Base-by-base conservation (phyloP, 2,329 filamentous ascomycete species). In the Ophiostoma angusticollis region DNA sequence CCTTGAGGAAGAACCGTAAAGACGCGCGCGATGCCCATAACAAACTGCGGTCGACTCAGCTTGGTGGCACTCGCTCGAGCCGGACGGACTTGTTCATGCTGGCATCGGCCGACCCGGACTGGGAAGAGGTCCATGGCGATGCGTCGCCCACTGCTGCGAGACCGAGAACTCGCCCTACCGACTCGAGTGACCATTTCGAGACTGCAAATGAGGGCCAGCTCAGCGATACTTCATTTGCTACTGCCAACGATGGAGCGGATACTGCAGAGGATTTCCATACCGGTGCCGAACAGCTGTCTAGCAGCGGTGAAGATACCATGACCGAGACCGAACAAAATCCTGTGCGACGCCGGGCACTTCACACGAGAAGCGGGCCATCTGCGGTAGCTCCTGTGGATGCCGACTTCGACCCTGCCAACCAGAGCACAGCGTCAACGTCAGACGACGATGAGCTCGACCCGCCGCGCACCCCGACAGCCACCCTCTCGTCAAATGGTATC, bases 201-300 rank as follows among this genome's bases (percentile, higher is more conserved):
- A 89, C 83, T 6, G 82, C 84, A 27, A 84, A 84, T 44, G 86
- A 94, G 53, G 74, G 72, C 1, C 41, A 39, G 14, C 8, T 41
- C 3, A 75, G 68, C 47, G 75, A 80, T 45, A 73, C 70, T 16
- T 72, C 70, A 8, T 78, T 78, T 45, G 73, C 77, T 52, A 78
- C 74, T 2, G 74, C 74, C 18, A 84, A 93, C 52, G 89, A 95
- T 58, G 76, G 77, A 21, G 73, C 67, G 11, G 94, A 85, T 0
- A 87, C 93, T 60, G 93, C 86, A 9, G 89, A 96, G 49, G 85
- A 85, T 46, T 96, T 96, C 73, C 83, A 93, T 56, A 95, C 89
- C 4, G 86, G 84, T n/a, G 74, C 78, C 13, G 91, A 96, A 50
- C 82, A 84, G 17, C 60, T 77, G 37, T 71, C 41, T 5, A 40